phyloP scores from a whole-genome alignment of 2,329 filamentous ascomycete species.

The Colletotrichum aenigma region DNA sequence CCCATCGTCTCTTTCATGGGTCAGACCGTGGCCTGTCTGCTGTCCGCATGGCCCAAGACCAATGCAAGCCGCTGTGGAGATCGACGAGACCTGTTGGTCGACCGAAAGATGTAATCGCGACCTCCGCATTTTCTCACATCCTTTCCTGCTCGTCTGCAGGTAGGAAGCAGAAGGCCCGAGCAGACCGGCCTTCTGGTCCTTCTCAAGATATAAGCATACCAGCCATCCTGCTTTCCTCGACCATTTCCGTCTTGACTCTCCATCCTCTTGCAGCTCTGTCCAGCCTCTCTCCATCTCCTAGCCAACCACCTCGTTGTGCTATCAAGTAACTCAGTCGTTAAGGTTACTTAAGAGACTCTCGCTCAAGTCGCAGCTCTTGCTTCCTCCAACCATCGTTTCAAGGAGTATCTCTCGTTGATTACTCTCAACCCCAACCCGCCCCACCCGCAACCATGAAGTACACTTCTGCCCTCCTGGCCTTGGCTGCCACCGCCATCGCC shows the following conservation, averaged over 20 bases:
- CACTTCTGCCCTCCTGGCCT: slow-evolving; percentile 8
- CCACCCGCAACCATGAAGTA: slow-evolving; percentile 13
- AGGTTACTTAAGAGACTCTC: slow-evolving; percentile 24
- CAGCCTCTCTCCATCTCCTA: slow-evolving; percentile 13
- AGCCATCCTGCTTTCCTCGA: slow-evolving; percentile 8
- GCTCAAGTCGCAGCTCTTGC: slow-evolving; percentile 6
- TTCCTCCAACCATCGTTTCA: slow-evolving; percentile 2
- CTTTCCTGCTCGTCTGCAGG: not conserved
- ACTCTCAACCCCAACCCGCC: not conserved
- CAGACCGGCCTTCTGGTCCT: not conserved
- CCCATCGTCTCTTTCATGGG: not conserved
- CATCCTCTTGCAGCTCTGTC: slow-evolving; percentile 3
- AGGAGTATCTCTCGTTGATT: slow-evolving; percentile 2
- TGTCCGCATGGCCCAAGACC: slow-evolving; percentile 8
- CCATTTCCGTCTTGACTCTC: not conserved
- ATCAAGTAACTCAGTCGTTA: slow-evolving; percentile 22
- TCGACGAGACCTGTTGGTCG: slow-evolving; percentile 2
- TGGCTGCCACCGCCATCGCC: slow-evolving; percentile 11
- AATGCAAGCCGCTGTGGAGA: slow-evolving; percentile 20
- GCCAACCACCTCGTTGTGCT: slow-evolving; percentile 11
- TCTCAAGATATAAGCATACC: slow-evolving; percentile 20
- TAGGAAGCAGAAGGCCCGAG: not conserved
- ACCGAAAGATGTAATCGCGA: slow-evolving; percentile 17
- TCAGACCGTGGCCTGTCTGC: not conserved
- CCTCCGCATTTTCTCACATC: not conserved